Evolutionary conservation across 768 basidiomycete species (phyloP).

Genomic region (Serendipita sp.): DNA sequence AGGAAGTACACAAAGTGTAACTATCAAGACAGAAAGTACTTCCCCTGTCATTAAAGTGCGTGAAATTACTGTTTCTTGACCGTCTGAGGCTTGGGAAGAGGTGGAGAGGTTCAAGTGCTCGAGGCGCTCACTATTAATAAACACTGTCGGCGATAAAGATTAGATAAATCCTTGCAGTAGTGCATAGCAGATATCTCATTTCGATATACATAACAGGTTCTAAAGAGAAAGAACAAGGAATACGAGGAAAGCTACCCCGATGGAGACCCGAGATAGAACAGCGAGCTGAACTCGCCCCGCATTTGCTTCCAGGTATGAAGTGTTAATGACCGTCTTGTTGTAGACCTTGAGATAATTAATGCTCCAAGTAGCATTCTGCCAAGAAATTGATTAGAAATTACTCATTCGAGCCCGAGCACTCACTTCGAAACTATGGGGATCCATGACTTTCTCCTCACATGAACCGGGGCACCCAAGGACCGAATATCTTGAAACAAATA

Average conservation of each 20-base stretch:
- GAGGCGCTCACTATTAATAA: too few relatives aligned
- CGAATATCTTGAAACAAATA: not conserved
- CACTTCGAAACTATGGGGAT: constrained; percentile 59
- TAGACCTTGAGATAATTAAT: constrained; percentile 70
- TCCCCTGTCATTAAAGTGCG: too few relatives aligned
- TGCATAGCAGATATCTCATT: too few relatives aligned
- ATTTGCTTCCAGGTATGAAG: not conserved
- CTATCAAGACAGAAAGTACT: too few relatives aligned
- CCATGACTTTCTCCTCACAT: constrained; percentile 42
- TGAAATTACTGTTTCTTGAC: too few relatives aligned
- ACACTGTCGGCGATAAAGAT: too few relatives aligned
- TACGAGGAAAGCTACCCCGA: not conserved
- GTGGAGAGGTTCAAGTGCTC: too few relatives aligned
- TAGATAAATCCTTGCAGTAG: too few relatives aligned
- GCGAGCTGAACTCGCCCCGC: not conserved
- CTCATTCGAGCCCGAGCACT: constrained; percentile 13
- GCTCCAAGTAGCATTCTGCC: constrained; percentile 62
- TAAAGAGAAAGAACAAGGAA: too few relatives aligned
- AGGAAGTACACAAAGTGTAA: too few relatives aligned
- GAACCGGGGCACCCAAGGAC: constrained; percentile 51
- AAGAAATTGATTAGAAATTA: not conserved
- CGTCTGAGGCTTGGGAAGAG: too few relatives aligned
- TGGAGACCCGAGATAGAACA: not conserved
- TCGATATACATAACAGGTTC: too few relatives aligned
- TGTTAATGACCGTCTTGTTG: constrained; percentile 33